A percentile compares a stretch with the other conserved stretches of the same genome.
These are phyloP conservation scores for Stagonosporopsis tanaceti DNA, from an alignment of 2,329 filamentous ascomycete species.

Conservation along the genomic window DNA sequence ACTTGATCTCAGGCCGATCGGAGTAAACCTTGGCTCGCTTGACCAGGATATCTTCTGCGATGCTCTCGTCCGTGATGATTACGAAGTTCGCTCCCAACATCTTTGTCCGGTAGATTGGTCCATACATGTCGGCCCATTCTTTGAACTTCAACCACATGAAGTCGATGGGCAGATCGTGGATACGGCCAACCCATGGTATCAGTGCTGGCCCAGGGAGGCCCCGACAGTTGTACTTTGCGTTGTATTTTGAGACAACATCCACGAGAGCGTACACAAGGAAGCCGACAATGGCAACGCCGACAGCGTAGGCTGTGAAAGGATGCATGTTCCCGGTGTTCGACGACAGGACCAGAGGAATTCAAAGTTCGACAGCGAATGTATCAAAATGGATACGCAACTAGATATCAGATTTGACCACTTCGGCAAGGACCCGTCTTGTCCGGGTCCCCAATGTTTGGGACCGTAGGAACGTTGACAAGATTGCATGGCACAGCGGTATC, in stretches of 20 bases:
- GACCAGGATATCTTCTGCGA: constrained; percentile 62
- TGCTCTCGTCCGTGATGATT: constrained; percentile 60
- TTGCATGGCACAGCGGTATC: constrained; percentile 11
- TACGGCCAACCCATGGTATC: constrained; percentile 47
- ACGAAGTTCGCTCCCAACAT: constrained; percentile 56
- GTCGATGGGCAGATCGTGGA: constrained; percentile 48
- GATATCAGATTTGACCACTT: constrained; percentile 24
- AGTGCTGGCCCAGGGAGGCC: constrained; percentile 53
- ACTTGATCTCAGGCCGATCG: constrained; percentile 60
- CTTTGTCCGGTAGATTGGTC: constrained; percentile 48
- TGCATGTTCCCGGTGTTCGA: constrained; percentile 45
- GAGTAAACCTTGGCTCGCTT: constrained; percentile 62
- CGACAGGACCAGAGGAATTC: neutral
- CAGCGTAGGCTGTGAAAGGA: constrained; percentile 49
- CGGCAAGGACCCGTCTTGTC: constrained; percentile 20
- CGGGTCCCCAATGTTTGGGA: constrained; percentile 34
- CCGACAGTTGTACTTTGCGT: constrained; percentile 45
- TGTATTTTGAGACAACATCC: constrained; percentile 48
- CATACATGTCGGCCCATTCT: constrained; percentile 47
- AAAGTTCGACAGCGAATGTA: constrained; percentile 6
- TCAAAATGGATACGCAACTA: constrained; percentile 19
- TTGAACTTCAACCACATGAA: constrained; percentile 63
- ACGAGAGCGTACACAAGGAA: constrained; percentile 48
- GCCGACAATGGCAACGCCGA: constrained; percentile 48
- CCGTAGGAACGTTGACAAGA: constrained; percentile 17